Base-by-base conservation (phyloP, 768 basidiomycete species). In the Auriculariales sp. region DNA sequence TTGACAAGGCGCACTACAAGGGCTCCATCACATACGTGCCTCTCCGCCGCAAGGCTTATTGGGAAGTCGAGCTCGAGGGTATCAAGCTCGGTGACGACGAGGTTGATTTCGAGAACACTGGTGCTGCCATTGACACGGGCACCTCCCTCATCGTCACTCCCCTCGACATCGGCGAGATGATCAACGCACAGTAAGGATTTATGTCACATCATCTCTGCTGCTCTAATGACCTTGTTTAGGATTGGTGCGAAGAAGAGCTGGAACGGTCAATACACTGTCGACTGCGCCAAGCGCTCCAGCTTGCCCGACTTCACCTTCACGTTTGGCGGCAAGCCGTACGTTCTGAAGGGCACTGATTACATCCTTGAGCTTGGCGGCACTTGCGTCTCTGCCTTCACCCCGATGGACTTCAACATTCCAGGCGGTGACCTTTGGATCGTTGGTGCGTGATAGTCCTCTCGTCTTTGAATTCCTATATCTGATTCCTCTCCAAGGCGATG, bases 51-150 rank as follows among this genome's bases (percentile, higher is more conserved):
- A 91, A 88, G 74, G 95, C 90, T 3, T 98, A 95, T 68, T 95
- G 93, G 93, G 94, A 98, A 66, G 90, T 98, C 42, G 91, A 95
- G 63, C 82, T 99, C 25, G 73, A 88, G 68, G 81, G 81, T 63
- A 72, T 99, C 53, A 58, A 68, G 3, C 93, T 99, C 50, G 95
- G 93, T 45, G 71, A 81, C 36, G 94, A 98, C 44, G 76, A 71
- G 33, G 75, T 98, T 39, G 90, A 97, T 55, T 75, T 98, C 12
- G 89, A 94, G 56, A 83, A 81, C 69, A 94, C 95, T 49, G 93
- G 93, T 36, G 88, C 89, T 58, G 88, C 89, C 35, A 91, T 91
- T 53, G 88, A 91, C 59, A 91, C 88, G 15, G 91, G 92, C 49
- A 97, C 95, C 33, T 93, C 90, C 5, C 72, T 97, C 53, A 97